A percentile compares a stretch with the other conserved stretches of the same genome.
phyloP scores from a whole-genome alignment of 2,329 filamentous ascomycete genomes.

The Ophiostoma quercus region DNA sequence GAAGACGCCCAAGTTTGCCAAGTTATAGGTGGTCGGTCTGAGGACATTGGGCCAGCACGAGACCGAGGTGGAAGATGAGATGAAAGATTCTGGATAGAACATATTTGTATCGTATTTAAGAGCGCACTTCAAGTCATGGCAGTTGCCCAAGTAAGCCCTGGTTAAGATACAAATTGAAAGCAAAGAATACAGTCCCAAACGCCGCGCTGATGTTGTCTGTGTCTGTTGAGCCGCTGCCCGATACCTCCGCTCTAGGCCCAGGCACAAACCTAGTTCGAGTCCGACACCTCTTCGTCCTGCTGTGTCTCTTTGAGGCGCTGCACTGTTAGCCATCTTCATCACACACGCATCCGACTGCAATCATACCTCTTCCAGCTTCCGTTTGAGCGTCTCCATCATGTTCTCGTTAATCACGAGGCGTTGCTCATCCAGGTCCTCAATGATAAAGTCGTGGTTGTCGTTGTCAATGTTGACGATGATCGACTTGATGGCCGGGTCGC shows the following conservation, averaged over 20 bases:
- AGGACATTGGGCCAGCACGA: too few relatives aligned
- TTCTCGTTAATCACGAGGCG: constrained; percentile 69
- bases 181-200: background rate
- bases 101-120: background rate
- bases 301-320: constrained; percentile 35
- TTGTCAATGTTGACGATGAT: constrained; percentile 74
- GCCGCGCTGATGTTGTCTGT: background rate
- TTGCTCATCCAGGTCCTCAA: constrained; percentile 74
- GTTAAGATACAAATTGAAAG: background rate
- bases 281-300: constrained; percentile 32
- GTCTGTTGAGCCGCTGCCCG: background rate
- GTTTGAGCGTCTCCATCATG: constrained; percentile 63
- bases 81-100: background rate
- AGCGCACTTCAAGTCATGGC: background rate
- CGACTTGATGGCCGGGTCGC: constrained; percentile 81
- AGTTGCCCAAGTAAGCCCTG: background rate
- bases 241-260: background rate
- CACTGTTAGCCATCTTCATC: background rate
- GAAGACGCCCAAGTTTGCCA: constrained; percentile 76
- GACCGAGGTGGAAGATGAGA: too few relatives aligned
- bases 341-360: too few relatives aligned
- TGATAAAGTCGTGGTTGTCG: constrained; percentile 63
- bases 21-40: constrained; percentile 51
- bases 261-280: constrained; percentile 27
- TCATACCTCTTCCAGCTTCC: constrained; percentile 53